Evolutionary conservation across 441 rosid species (phyloP).

Genomic region (Arabidopsis lyrata): DNA sequence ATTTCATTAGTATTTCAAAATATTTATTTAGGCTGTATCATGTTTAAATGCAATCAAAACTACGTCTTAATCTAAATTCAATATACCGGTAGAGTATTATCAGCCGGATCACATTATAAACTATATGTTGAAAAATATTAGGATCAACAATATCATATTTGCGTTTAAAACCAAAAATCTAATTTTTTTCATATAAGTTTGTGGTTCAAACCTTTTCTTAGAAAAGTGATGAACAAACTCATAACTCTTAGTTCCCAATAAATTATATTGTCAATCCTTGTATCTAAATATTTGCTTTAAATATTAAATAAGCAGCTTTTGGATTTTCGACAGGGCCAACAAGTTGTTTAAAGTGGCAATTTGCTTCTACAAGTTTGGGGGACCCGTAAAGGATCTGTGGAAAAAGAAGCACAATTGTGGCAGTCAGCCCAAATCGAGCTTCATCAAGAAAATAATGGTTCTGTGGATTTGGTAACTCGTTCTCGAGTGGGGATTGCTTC

Average conservation of each 20-base stretch:
- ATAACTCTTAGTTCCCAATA: conserved; percentile 31
- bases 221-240: conserved; percentile 24
- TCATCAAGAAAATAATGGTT: too few relatives aligned
- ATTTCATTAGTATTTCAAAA: too few relatives aligned
- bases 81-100: background rate
- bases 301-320: conserved; percentile 31
- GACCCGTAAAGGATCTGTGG: too few relatives aligned
- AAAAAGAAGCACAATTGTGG: too few relatives aligned
- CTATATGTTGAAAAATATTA: background rate
- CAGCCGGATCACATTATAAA: background rate
- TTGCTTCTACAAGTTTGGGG: conserved; percentile 37
- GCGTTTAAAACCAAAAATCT: background rate
- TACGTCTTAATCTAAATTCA: background rate
- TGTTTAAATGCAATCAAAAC: background rate
- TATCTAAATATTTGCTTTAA: background rate
- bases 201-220: conserved; percentile 18
- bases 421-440: too few relatives aligned
- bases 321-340: conserved; percentile 35
- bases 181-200: background rate
- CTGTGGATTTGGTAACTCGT: too few relatives aligned
- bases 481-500: too few relatives aligned
- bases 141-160: background rate
- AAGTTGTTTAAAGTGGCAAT: conserved; percentile 38
- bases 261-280: conserved; percentile 17
- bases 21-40: background rate